phyloP scores from a whole-genome alignment of 2,329 filamentous ascomycete genomes.

The Aureobasidium sp. region DNA sequence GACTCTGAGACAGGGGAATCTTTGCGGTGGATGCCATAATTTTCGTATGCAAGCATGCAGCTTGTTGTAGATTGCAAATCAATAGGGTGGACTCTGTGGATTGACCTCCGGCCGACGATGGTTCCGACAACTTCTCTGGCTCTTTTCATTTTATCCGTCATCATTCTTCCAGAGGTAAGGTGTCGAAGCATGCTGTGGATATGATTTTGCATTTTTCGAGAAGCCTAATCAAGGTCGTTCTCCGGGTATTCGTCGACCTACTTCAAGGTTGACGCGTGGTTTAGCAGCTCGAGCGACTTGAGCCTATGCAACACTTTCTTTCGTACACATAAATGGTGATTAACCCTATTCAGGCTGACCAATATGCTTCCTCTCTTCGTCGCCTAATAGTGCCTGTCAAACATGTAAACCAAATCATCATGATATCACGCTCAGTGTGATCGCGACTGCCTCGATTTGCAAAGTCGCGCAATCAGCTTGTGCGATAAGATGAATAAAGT shows the following conservation, averaged over 20 bases:
- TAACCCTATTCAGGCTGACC: neutral
- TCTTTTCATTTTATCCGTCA: neutral
- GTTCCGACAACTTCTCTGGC: neutral
- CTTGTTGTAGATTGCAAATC: neutral
- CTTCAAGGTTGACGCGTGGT: no score
- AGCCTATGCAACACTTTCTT: neutral
- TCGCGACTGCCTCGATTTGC: neutral
- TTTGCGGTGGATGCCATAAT: neutral
- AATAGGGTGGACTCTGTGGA: neutral
- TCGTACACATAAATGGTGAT: neutral
- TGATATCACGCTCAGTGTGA: neutral
- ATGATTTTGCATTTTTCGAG: neutral
- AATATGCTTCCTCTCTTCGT: neutral
- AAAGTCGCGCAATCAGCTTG: neutral
- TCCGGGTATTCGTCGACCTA: neutral
- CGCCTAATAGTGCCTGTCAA: neutral
- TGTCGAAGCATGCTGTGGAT: no score
- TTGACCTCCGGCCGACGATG: neutral
- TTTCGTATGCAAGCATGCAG: slow-evolving; percentile 5
- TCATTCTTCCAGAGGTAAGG: no score
- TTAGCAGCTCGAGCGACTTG: no score
- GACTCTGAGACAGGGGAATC: neutral
- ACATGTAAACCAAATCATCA: no score
- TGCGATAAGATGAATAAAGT: neutral
- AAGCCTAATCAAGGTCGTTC: neutral